Conservation (phyloP, 1,284 basidiomycete genomes). For the Trametes pubescens region DNA sequence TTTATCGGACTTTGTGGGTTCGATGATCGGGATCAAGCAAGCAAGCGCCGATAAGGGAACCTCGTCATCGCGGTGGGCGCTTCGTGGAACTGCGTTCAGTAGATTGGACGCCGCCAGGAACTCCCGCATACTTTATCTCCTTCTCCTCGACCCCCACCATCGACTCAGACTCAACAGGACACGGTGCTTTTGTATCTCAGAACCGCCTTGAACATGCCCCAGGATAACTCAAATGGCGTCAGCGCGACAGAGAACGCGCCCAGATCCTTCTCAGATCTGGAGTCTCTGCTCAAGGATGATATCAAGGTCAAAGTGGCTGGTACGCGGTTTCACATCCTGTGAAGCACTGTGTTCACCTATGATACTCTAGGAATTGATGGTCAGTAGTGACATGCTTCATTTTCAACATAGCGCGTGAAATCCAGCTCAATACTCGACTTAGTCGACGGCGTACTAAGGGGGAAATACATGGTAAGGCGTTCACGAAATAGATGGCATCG, state of each 20-base stretch:
- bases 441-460: constrained; percentile 94
- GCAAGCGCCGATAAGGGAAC: neutral
- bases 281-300: constrained; percentile 65
- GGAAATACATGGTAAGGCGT: constrained; percentile 87
- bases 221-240: constrained; percentile 5
- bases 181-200: neutral
- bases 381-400: constrained; percentile 40
- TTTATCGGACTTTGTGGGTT: neutral
- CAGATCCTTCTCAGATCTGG: constrained; percentile 65
- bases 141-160: neutral
- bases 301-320: constrained; percentile 94
- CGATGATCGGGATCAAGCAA: constrained; percentile 11
- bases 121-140: constrained; percentile 1
- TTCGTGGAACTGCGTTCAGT: constrained; percentile 16
- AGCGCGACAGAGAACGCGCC: constrained; percentile 57
- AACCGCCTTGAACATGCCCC: constrained; percentile 12
- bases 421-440: constrained; percentile 17
- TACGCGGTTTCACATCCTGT: constrained; percentile 41
- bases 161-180: neutral
- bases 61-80: constrained; percentile 20
- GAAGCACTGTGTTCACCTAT: neutral
- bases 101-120: constrained; percentile 13
- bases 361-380: constrained; percentile 69
- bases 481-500: neutral
- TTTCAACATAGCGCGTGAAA: neutral